Percentiles rank a stretch among this genome's conserved stretches.
Conservation (phyloP, 2,329 filamentous ascomycete species). For the Claviceps arundinis region DNA sequence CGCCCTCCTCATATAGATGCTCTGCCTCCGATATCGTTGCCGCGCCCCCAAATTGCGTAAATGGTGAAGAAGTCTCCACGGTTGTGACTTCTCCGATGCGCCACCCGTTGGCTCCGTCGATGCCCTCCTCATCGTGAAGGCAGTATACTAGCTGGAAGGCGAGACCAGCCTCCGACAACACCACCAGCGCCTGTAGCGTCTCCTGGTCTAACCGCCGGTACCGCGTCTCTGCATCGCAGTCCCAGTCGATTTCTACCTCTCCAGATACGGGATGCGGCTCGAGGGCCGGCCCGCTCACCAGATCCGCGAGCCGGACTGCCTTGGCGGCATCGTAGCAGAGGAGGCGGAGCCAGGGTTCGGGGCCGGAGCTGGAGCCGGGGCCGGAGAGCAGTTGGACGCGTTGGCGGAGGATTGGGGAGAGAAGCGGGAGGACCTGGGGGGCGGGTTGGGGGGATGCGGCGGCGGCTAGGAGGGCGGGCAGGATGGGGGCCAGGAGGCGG, state of each 20-base stretch:
- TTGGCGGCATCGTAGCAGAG: constrained; percentile 53
- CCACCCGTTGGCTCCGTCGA: constrained; percentile 48
- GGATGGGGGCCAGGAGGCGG: constrained; percentile 38
- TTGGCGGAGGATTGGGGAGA: constrained; percentile 54
- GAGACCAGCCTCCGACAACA: constrained; percentile 47
- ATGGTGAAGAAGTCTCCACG: constrained; percentile 43
- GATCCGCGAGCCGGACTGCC: constrained; percentile 42
- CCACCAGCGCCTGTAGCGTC: constrained; percentile 56
- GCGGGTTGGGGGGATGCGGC: constrained; percentile 45
- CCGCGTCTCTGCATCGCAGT: constrained; percentile 46
- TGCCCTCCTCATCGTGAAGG: constrained; percentile 47
- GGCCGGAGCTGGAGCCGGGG: constrained; percentile 18
- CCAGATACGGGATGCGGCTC: constrained; percentile 74
- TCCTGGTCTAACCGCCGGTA: constrained; percentile 62
- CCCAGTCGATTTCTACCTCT: constrained; percentile 63
- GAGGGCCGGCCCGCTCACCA: constrained; percentile 48
- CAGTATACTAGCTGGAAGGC: constrained; percentile 58
- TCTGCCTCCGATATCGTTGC: constrained; percentile 48
- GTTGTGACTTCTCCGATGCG: constrained; percentile 56
- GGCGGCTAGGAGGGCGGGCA: constrained; percentile 46
- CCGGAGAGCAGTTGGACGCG: constrained; percentile 50
- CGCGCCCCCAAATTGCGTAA: constrained; percentile 37
- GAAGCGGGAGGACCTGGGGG: constrained; percentile 41
- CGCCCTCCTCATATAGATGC: constrained; percentile 30
- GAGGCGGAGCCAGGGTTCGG: constrained; percentile 60